A percentile compares a stretch with the other conserved stretches of the same genome.
These are phyloP conservation scores for Coemansia sp. DNA, from an alignment of 192 early-diverging fungal genomes.

Conservation along the genomic window DNA sequence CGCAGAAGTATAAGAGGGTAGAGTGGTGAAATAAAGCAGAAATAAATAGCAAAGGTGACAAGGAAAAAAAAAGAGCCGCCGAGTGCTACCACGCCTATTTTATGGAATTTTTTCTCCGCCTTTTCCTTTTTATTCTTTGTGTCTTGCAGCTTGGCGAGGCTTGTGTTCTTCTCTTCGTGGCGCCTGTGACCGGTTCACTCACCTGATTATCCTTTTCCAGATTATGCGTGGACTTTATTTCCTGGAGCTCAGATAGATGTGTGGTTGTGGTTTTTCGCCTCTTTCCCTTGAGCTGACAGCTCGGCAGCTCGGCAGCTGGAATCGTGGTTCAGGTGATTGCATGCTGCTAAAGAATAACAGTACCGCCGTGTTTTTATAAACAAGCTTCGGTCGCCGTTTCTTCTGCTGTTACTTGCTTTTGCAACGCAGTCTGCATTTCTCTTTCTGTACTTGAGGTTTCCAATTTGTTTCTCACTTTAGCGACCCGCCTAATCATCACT, in stretches of 20 bases:
- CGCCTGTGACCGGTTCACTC: too few relatives aligned
- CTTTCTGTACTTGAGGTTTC: background rate
- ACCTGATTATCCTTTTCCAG: too few relatives aligned
- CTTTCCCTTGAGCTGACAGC: background rate
- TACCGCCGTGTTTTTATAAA: background rate
- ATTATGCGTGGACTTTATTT: too few relatives aligned
- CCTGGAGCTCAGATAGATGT: background rate
- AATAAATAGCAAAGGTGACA: constrained; percentile 5
- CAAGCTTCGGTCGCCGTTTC: background rate
- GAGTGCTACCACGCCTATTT: background rate
- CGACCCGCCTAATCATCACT: too few relatives aligned
- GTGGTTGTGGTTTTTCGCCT: background rate
- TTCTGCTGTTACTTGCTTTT: background rate
- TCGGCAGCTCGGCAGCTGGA: background rate
- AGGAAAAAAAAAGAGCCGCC: background rate
- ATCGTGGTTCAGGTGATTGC: background rate
- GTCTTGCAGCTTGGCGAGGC: background rate
- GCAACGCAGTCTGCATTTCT: background rate
- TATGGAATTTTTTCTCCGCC: background rate
- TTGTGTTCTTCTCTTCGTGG: background rate
- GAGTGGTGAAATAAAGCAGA: background rate
- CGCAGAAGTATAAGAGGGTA: background rate
- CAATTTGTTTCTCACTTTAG: background rate
- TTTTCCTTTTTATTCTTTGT: background rate
- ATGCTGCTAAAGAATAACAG: too few relatives aligned